Percentiles rank a stretch among this genome's conserved stretches.
These are phyloP conservation scores for Sarcodon aspratus DNA, from an alignment of 768 basidiomycete species.

Conservation along the genomic window DNA sequence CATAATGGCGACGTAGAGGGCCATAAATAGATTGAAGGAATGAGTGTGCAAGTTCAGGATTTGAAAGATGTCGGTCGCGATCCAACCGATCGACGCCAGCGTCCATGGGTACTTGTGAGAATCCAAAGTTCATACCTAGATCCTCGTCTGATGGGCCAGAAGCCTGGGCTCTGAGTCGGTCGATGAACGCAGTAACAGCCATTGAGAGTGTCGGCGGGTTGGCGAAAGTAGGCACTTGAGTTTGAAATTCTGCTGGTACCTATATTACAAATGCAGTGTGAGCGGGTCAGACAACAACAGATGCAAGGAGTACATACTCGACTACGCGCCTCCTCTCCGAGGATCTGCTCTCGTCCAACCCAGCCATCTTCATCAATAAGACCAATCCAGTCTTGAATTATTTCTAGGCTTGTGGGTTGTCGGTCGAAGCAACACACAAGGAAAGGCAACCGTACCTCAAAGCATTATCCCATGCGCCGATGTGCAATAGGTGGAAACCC, in stretches of 20 bases:
- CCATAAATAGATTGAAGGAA: slow-evolving; percentile 77
- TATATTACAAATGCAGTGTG: slow-evolving; percentile 14
- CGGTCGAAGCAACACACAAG: neutral
- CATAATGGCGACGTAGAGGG: slow-evolving; percentile 82
- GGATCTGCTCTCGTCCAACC: slow-evolving; percentile 93
- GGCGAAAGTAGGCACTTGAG: slow-evolving; percentile 87
- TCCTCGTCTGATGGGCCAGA: slow-evolving; percentile 43
- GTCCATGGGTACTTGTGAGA: slow-evolving; percentile 39
- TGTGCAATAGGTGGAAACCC: slow-evolving; percentile 88
- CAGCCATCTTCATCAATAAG: slow-evolving; percentile 92
- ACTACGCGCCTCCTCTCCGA: slow-evolving; percentile 94
- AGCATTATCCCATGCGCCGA: slow-evolving; percentile 90
- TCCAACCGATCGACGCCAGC: slow-evolving; percentile 7
- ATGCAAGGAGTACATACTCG: slow-evolving; percentile 35
- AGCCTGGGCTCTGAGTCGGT: slow-evolving; percentile 42
- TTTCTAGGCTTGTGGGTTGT: slow-evolving; percentile 52
- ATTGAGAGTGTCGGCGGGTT: slow-evolving; percentile 94
- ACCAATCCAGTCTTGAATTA: slow-evolving; percentile 81
- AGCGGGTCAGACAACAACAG: neutral
- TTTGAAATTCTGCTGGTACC: slow-evolving; percentile 86
- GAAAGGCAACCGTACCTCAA: slow-evolving; percentile 38
- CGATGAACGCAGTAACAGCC: slow-evolving; percentile 86
- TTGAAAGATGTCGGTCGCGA: slow-evolving; percentile 37
- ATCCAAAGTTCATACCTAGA: slow-evolving; percentile 51
- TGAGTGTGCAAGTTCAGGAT: slow-evolving; percentile 46